phyloP scores from a whole-genome alignment of 2,329 filamentous ascomycete genomes.

The Zymoseptoria crescenta region DNA sequence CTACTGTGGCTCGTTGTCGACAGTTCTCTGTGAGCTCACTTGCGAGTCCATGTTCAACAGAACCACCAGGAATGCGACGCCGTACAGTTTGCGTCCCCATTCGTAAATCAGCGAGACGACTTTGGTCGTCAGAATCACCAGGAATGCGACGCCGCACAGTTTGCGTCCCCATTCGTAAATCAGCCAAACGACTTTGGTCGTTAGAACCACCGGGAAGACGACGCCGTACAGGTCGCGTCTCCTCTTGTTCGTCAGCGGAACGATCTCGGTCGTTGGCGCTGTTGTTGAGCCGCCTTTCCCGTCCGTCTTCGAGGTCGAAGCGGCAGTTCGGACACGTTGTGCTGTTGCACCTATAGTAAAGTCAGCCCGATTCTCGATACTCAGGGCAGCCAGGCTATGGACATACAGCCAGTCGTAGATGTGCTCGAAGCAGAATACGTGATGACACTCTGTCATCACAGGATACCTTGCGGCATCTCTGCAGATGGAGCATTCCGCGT shows the following conservation, averaged over 20 bases:
- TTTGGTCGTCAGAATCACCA: too few relatives aligned
- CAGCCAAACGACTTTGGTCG: not conserved
- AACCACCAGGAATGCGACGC: too few relatives aligned
- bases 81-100: too few relatives aligned
- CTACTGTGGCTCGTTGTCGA: not conserved
- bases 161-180: too few relatives aligned
- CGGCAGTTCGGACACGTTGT: conserved; percentile 7
- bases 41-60: not conserved
- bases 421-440: conserved; percentile 12
- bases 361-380: not conserved
- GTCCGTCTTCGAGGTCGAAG: conserved; percentile 1
- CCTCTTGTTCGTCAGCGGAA: not conserved
- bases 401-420: conserved; percentile 6
- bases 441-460: conserved; percentile 11
- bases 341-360: not conserved
- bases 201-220: not conserved
- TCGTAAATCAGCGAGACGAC: too few relatives aligned
- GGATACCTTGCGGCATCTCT: conserved; percentile 3
- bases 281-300: not conserved
- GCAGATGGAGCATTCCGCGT: conserved; percentile 11
- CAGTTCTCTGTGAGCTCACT: not conserved
- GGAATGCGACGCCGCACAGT: too few relatives aligned
- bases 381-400: not conserved
- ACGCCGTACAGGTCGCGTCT: not conserved
- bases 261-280: not conserved